Base-by-base conservation (phyloP, 2,329 filamentous ascomycete species). In the Lachnellula occidentalis region DNA sequence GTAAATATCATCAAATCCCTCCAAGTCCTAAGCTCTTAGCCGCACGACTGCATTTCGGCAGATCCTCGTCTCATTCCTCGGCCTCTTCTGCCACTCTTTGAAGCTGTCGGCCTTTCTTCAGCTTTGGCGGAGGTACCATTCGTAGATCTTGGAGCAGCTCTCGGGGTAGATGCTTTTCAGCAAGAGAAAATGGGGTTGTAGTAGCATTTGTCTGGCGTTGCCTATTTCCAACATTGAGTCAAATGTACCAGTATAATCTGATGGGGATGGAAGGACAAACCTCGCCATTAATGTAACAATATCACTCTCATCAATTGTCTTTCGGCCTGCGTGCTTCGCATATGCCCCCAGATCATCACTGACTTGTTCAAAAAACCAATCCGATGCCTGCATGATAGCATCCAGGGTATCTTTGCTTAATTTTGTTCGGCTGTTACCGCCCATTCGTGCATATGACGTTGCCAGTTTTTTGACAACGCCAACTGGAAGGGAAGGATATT, bases 351-450 rank as follows among this genome's bases (percentile, higher is more conserved):
- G 73, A 67, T 95, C 90, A 57, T 91, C 87, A 47, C 88, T 84
- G 2, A 88, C 75, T 70, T 96, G 91, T 72, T 95, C 90, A 69
- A 96, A 95, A 70, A 91, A 96, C 87, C 90, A 94, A 58, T 95
- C 89, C 2, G 88, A 88, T 1, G 90, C 89, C 67, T 90, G 86
- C 65, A 86, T 84, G 51, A 96, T 82, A 4, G 86, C 86, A 31
- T 81, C 79, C 37, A 95, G 73, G 1, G 88, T 85, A 50, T 94
- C 88, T 45, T 87, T 83, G 54, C 79, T 83, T 46, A 95, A 80
- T 61, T 86, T 88, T 5, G 81, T 75, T 62, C 86, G 89, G 62
- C 79, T 79, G 9, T 79, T 75, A 19, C 85, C 83, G 45, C 84
- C 81, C 4, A 81, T 82, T 62, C 84, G 83, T 19, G 87, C 80